A percentile compares a stretch with the other conserved stretches of the same genome.
Evolutionary conservation across 2,329 filamentous ascomycete species (phyloP).

Genomic region (Xylaria sp.): DNA sequence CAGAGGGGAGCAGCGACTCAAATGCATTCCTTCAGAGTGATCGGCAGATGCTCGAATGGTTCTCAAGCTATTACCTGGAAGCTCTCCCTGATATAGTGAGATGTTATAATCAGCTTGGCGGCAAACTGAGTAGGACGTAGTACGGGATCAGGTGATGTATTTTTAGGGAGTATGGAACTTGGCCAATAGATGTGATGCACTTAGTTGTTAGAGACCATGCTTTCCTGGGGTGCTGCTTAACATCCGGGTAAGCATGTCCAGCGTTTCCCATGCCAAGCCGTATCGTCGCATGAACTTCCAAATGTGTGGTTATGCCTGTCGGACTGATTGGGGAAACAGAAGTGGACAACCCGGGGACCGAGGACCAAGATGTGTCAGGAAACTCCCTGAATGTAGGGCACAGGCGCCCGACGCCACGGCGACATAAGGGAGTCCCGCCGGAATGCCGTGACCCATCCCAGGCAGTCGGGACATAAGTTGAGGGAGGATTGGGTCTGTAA

Average conservation of each 20-base stretch:
- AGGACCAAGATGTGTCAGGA: neutral
- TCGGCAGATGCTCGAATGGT: neutral
- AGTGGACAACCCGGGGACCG: neutral
- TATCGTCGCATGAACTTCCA: neutral
- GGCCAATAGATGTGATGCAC: neutral
- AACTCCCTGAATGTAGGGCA: neutral
- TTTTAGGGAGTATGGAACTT: neutral
- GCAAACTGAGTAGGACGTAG: neutral
- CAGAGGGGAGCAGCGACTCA: neutral
- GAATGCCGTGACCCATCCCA: neutral
- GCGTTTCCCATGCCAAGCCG: neutral
- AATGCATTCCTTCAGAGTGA: neutral
- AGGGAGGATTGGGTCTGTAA: neutral
- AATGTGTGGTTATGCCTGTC: neutral
- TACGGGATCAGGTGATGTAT: neutral
- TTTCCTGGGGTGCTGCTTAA: neutral
- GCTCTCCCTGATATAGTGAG: too few relatives aligned
- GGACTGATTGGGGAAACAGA: neutral
- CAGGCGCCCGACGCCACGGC: neutral
- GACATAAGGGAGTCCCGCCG: neutral
- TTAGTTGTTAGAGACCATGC: neutral
- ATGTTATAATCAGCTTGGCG: neutral
- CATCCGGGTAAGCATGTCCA: neutral
- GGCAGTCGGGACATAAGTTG: neutral
- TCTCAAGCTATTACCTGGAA: neutral